Percentiles rank a stretch among this genome's conserved stretches.
These are phyloP conservation scores for Globisporangium spinosum DNA, from an alignment of 352 stramenopile species.

Conservation along the genomic window DNA sequence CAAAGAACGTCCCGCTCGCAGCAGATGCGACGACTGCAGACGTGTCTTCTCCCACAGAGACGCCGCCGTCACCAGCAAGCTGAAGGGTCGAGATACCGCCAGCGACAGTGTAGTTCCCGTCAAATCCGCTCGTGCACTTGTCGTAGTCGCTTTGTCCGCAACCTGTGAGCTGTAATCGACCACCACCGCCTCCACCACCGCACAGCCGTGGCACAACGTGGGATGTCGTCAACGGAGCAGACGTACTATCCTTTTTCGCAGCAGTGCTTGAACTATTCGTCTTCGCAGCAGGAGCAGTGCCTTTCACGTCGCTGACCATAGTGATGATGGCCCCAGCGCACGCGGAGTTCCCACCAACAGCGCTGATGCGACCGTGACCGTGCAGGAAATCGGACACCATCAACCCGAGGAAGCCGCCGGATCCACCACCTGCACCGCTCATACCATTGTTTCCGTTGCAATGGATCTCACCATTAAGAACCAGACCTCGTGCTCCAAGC, in stretches of 20 bases:
- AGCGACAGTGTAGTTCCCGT: conserved; percentile 76
- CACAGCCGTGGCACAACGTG: conserved; percentile 36
- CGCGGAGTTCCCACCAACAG: conserved; percentile 60
- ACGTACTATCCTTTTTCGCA: conserved; percentile 3
- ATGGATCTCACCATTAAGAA: conserved; percentile 66
- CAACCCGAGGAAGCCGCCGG: conserved; percentile 66
- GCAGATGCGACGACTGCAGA: conserved; percentile 29
- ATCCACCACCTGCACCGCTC: conserved; percentile 61
- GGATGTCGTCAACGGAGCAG: conserved; percentile 9
- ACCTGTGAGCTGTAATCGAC: conserved; percentile 63
- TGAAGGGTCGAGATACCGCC: conserved; percentile 41
- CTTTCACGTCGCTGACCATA: conserved; percentile 21
- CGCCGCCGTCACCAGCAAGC: conserved; percentile 15
- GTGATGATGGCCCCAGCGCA: conserved; percentile 37
- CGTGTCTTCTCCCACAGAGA: conserved; percentile 13
- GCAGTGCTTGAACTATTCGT: conserved; percentile 21
- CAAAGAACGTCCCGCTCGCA: conserved; percentile 65
- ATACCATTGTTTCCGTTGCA: conserved; percentile 61
- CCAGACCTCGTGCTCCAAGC: conserved; percentile 51
- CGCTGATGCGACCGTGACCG: conserved; percentile 60
- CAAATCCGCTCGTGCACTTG: conserved; percentile 62
- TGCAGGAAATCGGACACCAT: conserved; percentile 53
- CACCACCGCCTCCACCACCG: conserved; percentile 67
- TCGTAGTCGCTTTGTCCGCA: conserved; percentile 65
- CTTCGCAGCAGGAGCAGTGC: conserved; percentile 22